These are phyloP conservation scores for Eucommia ulmoides DNA, from an alignment of 257 asterid species.

Conservation along the genomic window DNA sequence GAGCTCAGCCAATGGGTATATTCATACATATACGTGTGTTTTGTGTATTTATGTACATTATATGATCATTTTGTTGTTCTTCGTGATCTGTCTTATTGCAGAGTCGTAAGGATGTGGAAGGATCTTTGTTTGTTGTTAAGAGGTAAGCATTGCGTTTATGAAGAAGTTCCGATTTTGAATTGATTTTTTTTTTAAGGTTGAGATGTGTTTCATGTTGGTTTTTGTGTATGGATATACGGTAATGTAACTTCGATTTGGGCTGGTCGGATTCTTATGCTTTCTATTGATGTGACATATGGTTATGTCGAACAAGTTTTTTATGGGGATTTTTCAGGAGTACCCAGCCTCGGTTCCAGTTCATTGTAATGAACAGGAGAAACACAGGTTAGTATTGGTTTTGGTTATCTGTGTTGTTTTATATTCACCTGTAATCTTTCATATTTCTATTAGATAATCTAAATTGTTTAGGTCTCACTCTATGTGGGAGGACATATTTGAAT, in stretches of 20 bases:
- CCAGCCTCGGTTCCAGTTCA: constrained; percentile 77
- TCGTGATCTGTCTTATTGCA: constrained; percentile 10
- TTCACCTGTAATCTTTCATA: too few species aligned
- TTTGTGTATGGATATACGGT: background rate
- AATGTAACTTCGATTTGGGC: background rate
- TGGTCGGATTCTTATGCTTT: background rate
- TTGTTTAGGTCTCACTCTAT: too few species aligned
- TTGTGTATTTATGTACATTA: background rate
- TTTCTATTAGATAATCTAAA: too few species aligned
- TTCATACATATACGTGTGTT: background rate
- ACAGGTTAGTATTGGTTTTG: constrained; percentile 32
- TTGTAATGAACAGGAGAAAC: constrained; percentile 70
- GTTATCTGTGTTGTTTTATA: background rate
- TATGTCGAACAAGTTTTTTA: background rate
- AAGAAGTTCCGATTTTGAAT: background rate
- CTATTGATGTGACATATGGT: too few species aligned
- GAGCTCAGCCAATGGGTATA: constrained; percentile 76
- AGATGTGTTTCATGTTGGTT: constrained; percentile 5
- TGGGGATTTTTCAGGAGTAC: constrained; percentile 42
- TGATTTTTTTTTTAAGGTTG: constrained; percentile 12
- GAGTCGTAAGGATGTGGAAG: constrained; percentile 95
- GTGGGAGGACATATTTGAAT: too few species aligned
- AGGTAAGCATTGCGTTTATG: constrained; percentile 30
- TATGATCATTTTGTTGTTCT: constrained; percentile 7
- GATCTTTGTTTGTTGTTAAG: constrained; percentile 83